Base-by-base conservation (phyloP, 306 rosid genomes). In the Fagus crenata region DNA sequence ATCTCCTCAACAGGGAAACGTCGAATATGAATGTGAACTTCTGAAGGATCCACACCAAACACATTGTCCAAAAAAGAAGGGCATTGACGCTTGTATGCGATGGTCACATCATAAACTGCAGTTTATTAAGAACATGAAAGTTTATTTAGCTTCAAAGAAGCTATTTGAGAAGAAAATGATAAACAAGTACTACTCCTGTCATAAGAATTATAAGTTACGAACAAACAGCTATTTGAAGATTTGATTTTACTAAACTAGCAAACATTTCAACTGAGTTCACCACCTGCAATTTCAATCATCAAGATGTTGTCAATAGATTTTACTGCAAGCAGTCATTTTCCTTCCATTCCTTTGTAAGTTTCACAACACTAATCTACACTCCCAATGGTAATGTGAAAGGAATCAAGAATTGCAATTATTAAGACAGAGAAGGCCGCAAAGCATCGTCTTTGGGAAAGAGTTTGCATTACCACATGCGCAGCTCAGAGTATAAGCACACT, bases 51-150 rank as follows among this genome's bases (percentile, higher is more conserved):
- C 39, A 92, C 73, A 9, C 99, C 99, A 39, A 92, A 96, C 33
- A 85, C 98, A 63, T 92, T 96, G 91, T 96, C 99, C 78, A 88
- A 41, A 85, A 96, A 96, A 41, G 93, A 81, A 75, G 99, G 99
- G 37, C 90, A 87, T 18, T 74, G 82, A 79, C 89, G 80, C 93
- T 91, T 96, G 91, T 92, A 96, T 14, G 96, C 93, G 54, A 96
- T 83, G 2, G 84, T 88, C 86, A 88, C 51, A 74, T 96, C 99
- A 75, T 96, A 96, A 69, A 96, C 99, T 96, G 93, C 87, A 88
- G 33, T 42, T 70, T 40, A 81, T 61, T 42, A 28, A 63, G 41
- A 31, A 46, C 11, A 80, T 46, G 35, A 76, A 69, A 63, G 33
- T 53, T 31, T 78, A 74, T 72, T 73, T 6, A 63, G 76, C 59